Percentiles rank a stretch among this genome's conserved stretches.
These are phyloP conservation scores for Epicoccum nigrum DNA, from an alignment of 2,329 filamentous ascomycete species.

Conservation along the genomic window DNA sequence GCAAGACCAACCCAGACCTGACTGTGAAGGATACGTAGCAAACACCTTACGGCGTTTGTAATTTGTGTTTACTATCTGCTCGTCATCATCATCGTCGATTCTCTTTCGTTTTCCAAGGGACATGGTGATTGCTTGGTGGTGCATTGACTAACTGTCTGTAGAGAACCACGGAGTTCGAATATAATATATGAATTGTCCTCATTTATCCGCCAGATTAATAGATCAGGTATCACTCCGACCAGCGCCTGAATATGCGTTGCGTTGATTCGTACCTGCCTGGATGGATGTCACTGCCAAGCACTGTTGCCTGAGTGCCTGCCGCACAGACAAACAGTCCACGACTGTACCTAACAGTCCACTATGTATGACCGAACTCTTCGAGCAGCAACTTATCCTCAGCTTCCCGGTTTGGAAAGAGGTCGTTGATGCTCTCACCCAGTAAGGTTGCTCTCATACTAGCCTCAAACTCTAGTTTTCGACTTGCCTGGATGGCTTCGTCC, in stretches of 20 bases:
- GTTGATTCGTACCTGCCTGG: background rate
- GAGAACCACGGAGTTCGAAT: too few relatives aligned
- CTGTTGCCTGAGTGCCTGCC: background rate
- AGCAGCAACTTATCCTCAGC: conserved; percentile 4
- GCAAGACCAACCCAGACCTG: too few relatives aligned
- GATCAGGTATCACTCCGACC: too few relatives aligned
- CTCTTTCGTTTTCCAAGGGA: conserved; percentile 69
- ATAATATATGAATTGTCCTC: too few relatives aligned
- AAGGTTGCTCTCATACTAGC: conserved; percentile 5
- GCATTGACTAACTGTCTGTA: background rate
- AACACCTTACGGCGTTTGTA: background rate
- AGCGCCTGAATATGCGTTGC: background rate
- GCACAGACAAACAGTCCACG: background rate
- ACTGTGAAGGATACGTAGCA: background rate
- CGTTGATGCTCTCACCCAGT: background rate
- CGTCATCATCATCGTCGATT: conserved; percentile 35
- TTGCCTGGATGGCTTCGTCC: background rate
- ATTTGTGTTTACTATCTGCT: background rate
- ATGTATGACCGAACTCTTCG: background rate
- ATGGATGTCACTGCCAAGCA: background rate
- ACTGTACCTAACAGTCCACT: too few relatives aligned
- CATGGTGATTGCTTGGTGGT: background rate
- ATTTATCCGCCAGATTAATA: background rate
- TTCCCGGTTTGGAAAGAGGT: conserved; percentile 6
- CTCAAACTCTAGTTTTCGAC: background rate